These are phyloP conservation scores for Botrytis deweyae DNA, from an alignment of 2,329 filamentous ascomycete genomes.

Conservation along the genomic window DNA sequence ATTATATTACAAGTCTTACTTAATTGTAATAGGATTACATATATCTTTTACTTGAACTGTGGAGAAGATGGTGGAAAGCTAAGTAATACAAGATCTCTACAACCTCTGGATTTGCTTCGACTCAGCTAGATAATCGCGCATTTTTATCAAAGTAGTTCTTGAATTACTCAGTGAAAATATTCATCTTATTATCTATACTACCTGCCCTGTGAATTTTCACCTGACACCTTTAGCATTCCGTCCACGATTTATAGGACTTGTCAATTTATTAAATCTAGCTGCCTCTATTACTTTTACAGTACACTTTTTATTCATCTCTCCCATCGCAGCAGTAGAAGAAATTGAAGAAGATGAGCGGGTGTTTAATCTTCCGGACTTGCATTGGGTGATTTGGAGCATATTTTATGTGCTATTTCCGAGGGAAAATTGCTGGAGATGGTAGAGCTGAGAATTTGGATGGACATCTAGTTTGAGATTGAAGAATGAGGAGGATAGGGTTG, in stretches of 20 bases:
- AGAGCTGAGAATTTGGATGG: not conserved
- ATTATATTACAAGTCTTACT: slow-evolving; percentile 45
- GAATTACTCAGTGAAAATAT: slow-evolving; percentile 37
- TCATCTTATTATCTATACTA: slow-evolving; percentile 29
- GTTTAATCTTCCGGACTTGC: not conserved
- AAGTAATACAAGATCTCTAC: slow-evolving; percentile 30
- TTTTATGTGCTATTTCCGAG: not conserved
- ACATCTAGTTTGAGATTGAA: not conserved
- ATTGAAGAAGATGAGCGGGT: not conserved
- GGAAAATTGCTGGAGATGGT: not conserved
- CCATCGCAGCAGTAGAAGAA: slow-evolving; percentile 24
- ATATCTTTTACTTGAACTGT: slow-evolving; percentile 51
- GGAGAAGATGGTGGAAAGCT: slow-evolving; percentile 1
- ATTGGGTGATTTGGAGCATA: not conserved
- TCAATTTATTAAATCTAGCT: slow-evolving; percentile 40
- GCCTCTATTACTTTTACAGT: slow-evolving; percentile 16
- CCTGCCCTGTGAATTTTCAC: slow-evolving; percentile 44
- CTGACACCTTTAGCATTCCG: slow-evolving; percentile 40
- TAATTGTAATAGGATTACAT: slow-evolving; percentile 36
- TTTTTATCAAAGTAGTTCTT: slow-evolving; percentile 51
- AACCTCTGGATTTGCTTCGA: slow-evolving; percentile 42
- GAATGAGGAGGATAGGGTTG: not conserved
- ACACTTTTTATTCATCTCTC: slow-evolving; percentile 32
- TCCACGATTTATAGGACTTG: slow-evolving; percentile 41
- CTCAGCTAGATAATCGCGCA: slow-evolving; percentile 41